Evolutionary conservation across 148 eudicot genomes (phyloP).

Genomic region (Cornus suecica): DNA sequence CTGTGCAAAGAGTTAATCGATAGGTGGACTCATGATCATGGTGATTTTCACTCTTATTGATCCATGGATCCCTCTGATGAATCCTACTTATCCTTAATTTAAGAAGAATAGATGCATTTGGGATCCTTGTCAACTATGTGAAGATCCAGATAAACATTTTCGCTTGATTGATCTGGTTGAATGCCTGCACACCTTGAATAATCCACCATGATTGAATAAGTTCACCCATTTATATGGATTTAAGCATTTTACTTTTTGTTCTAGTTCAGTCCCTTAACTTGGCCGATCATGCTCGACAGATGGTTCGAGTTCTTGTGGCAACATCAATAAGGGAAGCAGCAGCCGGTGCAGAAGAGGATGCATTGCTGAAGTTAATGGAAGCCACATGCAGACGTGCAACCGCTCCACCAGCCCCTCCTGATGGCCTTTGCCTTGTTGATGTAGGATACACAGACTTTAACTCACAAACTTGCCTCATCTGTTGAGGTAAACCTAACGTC

Average conservation of each 20-base stretch:
- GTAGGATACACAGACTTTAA: conserved; percentile 81
- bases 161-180: not conserved
- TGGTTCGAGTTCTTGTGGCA: conserved; percentile 96
- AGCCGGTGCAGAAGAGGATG: conserved; percentile 86
- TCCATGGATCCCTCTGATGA: not conserved
- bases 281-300: conserved; percentile 36
- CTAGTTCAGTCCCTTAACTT: not conserved
- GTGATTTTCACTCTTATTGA: not conserved
- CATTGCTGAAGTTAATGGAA: conserved; percentile 65
- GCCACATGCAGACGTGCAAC: conserved; percentile 95
- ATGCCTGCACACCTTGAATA: not conserved
- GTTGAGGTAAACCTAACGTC: conserved; percentile 25
- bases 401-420: conserved; percentile 99
- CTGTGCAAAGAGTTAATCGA: not conserved
- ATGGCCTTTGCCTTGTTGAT: conserved; percentile 93
- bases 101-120: not conserved
- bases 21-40: not conserved
- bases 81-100: not conserved
- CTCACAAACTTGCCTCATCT: conserved; percentile 43
- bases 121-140: not conserved
- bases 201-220: not conserved
- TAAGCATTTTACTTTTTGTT: not conserved
- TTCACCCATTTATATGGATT: not conserved
- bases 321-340: conserved; percentile 91
- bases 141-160: not conserved